phyloP scores from a whole-genome alignment of 2,329 filamentous ascomycete species.

The Scytalidium lignicola region DNA sequence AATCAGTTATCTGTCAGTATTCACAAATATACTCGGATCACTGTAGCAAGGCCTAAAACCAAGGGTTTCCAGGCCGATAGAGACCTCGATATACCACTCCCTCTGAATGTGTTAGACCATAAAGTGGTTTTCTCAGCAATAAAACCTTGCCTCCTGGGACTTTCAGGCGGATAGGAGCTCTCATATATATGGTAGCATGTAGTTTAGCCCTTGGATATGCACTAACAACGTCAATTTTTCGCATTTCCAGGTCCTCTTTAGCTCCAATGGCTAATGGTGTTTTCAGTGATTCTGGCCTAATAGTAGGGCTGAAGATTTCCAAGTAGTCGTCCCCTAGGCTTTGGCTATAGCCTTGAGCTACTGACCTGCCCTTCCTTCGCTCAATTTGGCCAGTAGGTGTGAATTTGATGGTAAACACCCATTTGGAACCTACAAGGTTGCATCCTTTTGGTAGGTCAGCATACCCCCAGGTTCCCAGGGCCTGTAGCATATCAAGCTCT shows the following conservation, averaged over 20 bases:
- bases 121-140: not conserved
- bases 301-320: not conserved
- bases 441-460: constrained; percentile 15
- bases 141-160: not conserved
- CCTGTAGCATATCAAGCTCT: not conserved
- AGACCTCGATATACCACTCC: not conserved
- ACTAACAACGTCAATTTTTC: not conserved
- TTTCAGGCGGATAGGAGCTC: not conserved
- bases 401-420: constrained; percentile 7
- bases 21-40: not conserved
- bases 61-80: not conserved
- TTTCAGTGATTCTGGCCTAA: not conserved
- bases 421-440: constrained; percentile 21
- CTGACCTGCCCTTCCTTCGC: not conserved
- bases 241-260: not conserved
- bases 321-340: not conserved
- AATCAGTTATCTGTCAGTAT: not conserved
- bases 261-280: not conserved
- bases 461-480: not conserved
- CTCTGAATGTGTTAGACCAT: not conserved
- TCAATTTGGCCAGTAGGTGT: constrained; percentile 2
- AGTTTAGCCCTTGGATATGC: not conserved
- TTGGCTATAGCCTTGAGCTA: not conserved
- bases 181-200: not conserved
- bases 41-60: not conserved